phyloP scores from a whole-genome alignment of 805 yeast genomes.

The Teunomyces cretensis region DNA sequence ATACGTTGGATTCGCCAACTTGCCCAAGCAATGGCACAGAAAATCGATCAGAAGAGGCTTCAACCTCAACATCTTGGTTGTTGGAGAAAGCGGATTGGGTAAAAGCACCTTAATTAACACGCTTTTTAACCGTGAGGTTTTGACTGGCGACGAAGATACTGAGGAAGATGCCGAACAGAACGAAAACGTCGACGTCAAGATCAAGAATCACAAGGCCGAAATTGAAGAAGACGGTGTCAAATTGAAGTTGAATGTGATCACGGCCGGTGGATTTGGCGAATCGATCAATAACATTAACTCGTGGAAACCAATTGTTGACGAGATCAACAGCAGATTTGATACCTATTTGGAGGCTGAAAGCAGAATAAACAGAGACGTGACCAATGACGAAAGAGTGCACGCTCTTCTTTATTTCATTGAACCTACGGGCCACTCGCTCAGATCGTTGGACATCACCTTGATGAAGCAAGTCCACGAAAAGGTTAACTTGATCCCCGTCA shows the following conservation, averaged over 20 bases:
- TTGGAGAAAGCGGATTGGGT: constrained; percentile 91
- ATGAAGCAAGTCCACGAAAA: constrained; percentile 86
- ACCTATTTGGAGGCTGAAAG: constrained; percentile 87
- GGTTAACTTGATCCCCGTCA: constrained; percentile 90
- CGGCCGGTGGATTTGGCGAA: constrained; percentile 95
- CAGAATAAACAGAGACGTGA: constrained; percentile 67
- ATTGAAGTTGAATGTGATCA: constrained; percentile 78
- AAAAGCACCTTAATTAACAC: constrained; percentile 91
- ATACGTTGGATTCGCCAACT: constrained; percentile 94
- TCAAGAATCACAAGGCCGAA: constrained; percentile 56
- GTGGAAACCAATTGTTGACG: constrained; percentile 91
- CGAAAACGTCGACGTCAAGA: constrained; percentile 39
- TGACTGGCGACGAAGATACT: constrained; percentile 28
- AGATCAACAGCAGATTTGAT: constrained; percentile 83
- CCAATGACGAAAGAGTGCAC: constrained; percentile 83
- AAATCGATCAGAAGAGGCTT: constrained; percentile 81
- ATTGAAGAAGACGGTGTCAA: constrained; percentile 93
- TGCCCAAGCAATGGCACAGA: constrained; percentile 99
- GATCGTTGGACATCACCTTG: constrained; percentile 83
- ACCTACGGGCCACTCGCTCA: constrained; percentile 94
- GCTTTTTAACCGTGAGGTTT: constrained; percentile 55
- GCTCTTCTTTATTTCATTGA: constrained; percentile 92
- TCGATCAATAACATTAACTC: constrained; percentile 67
- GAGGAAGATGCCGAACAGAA: constrained; percentile 16
- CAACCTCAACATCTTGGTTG: constrained; percentile 82